A percentile compares a stretch with the other conserved stretches of the same genome.
phyloP scores from a whole-genome alignment of 495 filamentous ascomycete species.

The Daldinia caldariorum region DNA sequence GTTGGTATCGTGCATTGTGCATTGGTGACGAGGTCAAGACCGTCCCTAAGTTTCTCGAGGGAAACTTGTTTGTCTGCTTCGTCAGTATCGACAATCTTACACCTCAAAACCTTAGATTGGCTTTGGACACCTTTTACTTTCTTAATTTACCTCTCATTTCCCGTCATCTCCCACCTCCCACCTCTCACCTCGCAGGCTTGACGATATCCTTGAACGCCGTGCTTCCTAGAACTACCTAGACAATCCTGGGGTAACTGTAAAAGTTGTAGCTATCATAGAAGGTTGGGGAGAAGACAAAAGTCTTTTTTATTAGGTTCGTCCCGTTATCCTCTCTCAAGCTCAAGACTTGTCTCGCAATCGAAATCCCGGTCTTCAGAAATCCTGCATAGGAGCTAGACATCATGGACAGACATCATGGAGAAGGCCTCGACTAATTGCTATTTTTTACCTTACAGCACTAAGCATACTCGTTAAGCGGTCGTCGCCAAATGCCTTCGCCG shows the following conservation, averaged over 20 bases:
- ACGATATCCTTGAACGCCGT: neutral
- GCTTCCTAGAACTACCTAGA: neutral
- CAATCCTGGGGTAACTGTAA: neutral
- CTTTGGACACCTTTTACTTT: neutral
- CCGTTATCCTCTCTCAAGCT: neutral
- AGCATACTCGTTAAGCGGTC: neutral
- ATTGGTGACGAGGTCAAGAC: neutral
- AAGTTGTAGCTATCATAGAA: neutral
- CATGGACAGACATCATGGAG: neutral
- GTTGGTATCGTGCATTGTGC: too few relatives aligned
- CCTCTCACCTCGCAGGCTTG: neutral
- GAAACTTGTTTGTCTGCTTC: neutral
- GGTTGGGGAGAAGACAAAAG: neutral
- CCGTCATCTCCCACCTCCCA: neutral
- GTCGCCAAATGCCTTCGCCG: slow-evolving; percentile 40
- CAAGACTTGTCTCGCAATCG: neutral
- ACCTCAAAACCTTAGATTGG: neutral
- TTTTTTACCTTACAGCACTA: neutral
- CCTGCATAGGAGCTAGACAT: too few relatives aligned
- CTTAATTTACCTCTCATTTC: neutral
- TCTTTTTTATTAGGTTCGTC: neutral
- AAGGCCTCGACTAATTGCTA: neutral
- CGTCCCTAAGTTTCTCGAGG: neutral
- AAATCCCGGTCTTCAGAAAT: neutral
- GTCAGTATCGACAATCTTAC: neutral